Evolutionary conservation across 306 rosid species (phyloP).

Genomic region (Castanea sativa): DNA sequence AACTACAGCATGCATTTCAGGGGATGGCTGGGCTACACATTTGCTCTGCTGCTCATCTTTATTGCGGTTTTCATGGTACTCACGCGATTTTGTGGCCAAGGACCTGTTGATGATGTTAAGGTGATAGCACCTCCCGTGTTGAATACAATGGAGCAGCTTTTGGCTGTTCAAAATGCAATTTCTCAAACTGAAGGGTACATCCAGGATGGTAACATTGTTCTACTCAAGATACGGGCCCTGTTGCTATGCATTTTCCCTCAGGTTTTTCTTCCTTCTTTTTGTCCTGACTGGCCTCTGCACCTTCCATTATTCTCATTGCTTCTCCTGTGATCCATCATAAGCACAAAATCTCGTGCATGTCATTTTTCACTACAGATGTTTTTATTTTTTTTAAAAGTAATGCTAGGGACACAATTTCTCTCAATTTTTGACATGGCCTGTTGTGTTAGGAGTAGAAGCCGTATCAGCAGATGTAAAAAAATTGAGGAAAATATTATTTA

Average conservation of each 20-base stretch:
- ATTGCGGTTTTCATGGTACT: constrained; percentile 68
- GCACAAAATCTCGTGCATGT: neutral
- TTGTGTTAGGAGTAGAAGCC: too few species aligned
- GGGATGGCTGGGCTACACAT: constrained; percentile 77
- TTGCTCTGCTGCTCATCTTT: constrained; percentile 46
- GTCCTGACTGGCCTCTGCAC: neutral
- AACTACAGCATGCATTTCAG: constrained; percentile 43
- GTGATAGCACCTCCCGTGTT: constrained; percentile 76
- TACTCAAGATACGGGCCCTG: constrained; percentile 81
- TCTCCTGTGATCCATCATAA: neutral
- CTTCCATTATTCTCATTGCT: neutral
- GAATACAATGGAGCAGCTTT: constrained; percentile 94
- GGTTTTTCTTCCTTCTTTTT: constrained; percentile 46
- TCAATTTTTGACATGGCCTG: too few species aligned
- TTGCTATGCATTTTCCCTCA: constrained; percentile 77
- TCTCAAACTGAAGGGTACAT: constrained; percentile 72
- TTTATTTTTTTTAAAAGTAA: too few species aligned
- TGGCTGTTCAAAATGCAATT: constrained; percentile 83
- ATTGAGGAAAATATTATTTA: too few species aligned
- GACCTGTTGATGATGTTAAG: constrained; percentile 58
- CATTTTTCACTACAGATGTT: neutral
- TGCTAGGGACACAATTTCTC: too few species aligned
- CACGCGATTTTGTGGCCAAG: constrained; percentile 47
- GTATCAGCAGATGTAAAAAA: too few species aligned
- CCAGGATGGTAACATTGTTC: constrained; percentile 74